Percentiles rank a stretch among this genome's conserved stretches.
Conservation (phyloP, 2,329 filamentous ascomycete species). For the Fusarium euwallaceae region DNA sequence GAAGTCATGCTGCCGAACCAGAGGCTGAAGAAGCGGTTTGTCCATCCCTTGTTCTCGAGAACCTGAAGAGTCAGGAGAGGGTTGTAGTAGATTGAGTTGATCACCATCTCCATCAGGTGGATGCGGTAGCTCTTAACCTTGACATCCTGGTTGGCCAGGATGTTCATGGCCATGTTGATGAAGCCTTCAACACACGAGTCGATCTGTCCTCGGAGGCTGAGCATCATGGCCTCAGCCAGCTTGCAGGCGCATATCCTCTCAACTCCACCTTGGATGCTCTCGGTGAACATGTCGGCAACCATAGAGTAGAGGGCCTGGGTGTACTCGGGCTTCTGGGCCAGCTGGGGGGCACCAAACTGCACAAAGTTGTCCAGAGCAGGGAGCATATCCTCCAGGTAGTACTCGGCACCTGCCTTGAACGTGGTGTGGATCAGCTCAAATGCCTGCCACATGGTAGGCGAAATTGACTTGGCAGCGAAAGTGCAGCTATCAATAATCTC, state of each 20-base stretch:
- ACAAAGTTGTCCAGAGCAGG: conserved; percentile 98
- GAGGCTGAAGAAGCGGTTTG: conserved; percentile 97
- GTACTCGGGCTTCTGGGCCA: conserved; percentile 87
- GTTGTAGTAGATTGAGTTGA: conserved; percentile 98
- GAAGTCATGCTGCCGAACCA: conserved; percentile 98
- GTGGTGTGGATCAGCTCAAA: conserved; percentile 97
- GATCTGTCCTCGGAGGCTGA: conserved; percentile 89
- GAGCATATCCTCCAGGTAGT: conserved; percentile 99
- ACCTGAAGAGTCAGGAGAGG: conserved; percentile 86
- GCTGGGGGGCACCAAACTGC: conserved; percentile 85
- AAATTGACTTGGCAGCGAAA: conserved; percentile 96
- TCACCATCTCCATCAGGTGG: conserved; percentile 98
- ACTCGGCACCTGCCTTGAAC: conserved; percentile 96
- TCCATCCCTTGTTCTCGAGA: conserved; percentile 93
- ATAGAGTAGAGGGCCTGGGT: conserved; percentile 91
- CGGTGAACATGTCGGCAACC: conserved; percentile 94
- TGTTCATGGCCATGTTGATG: conserved; percentile 87
- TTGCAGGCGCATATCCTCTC: conserved; percentile 98
- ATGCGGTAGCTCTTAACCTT: conserved; percentile 95
- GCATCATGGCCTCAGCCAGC: conserved; percentile 95
- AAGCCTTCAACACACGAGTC: conserved; percentile 92
- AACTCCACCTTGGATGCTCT: conserved; percentile 91
- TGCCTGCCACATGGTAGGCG: conserved; percentile 97
- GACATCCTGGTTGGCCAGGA: conserved; percentile 79
- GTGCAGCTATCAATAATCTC: conserved; percentile 99